A percentile compares a stretch with the other conserved stretches of the same genome.
Evolutionary conservation across 495 filamentous ascomycete species (phyloP).

Genomic region (Margaritispora aquatica): DNA sequence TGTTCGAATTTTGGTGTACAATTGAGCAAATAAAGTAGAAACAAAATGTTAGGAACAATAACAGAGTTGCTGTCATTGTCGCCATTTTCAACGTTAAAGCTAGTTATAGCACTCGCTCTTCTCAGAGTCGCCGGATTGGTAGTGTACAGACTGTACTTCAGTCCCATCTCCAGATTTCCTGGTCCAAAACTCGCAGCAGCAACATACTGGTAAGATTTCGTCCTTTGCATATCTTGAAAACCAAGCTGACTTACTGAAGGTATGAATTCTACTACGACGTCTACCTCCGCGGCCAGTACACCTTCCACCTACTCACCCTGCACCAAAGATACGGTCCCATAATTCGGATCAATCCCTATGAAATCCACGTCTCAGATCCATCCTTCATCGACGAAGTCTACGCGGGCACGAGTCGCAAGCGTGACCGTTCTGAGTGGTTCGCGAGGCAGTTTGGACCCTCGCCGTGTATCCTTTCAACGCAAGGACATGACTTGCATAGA

Average conservation of each 20-base stretch:
- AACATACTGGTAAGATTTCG: slow-evolving; percentile 32
- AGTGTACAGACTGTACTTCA: slow-evolving; percentile 32
- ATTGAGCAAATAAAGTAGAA: no score
- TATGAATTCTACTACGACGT: slow-evolving; percentile 22
- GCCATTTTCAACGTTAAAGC: background rate
- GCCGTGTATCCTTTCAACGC: slow-evolving; percentile 35
- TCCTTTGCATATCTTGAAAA: no score
- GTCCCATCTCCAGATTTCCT: slow-evolving; percentile 40
- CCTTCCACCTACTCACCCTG: slow-evolving; percentile 23
- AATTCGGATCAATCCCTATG: slow-evolving; percentile 51
- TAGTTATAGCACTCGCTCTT: background rate
- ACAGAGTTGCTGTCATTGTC: background rate
- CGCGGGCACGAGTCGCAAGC: slow-evolving; percentile 1
- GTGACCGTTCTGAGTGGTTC: slow-evolving; percentile 5
- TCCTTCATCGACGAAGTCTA: slow-evolving; percentile 46
- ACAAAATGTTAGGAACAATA: background rate
- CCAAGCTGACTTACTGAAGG: background rate
- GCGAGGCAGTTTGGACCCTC: background rate
- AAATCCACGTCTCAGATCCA: slow-evolving; percentile 48
- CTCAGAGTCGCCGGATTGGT: background rate
- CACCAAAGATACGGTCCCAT: slow-evolving; percentile 42
- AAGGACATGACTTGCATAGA: slow-evolving; percentile 38
- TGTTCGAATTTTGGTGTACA: no score
- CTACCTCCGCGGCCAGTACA: slow-evolving; percentile 18
- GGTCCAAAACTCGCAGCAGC: slow-evolving; percentile 40